Percentiles rank a stretch among this genome's conserved stretches.
Conservation (phyloP, 805 yeast species). For the Saccharomycopsis schoenii region DNA sequence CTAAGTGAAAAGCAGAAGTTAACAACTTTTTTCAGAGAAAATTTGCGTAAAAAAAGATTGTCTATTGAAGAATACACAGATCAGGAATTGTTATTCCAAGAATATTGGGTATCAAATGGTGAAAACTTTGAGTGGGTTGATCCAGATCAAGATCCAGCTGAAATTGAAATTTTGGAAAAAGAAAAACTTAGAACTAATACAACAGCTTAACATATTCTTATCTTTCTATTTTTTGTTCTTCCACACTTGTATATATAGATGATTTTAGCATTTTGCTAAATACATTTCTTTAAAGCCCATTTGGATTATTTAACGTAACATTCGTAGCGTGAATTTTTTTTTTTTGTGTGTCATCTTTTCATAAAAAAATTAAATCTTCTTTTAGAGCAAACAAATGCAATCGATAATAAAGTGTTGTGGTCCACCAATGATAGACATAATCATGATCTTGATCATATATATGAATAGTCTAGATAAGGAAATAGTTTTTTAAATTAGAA, state of each 20-base stretch:
- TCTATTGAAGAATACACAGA: conserved; percentile 43
- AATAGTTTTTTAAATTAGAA: background rate
- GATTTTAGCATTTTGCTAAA: no score
- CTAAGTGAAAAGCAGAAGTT: conserved; percentile 8
- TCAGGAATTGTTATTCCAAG: conserved; percentile 60
- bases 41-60: conserved; percentile 24
- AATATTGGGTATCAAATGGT: conserved; percentile 82
- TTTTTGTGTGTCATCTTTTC: no score
- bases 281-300: no score
- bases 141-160: conserved; percentile 87
- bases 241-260: background rate
- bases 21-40: conserved; percentile 15
- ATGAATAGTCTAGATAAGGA: no score
- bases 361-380: no score
- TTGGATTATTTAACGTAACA: no score
- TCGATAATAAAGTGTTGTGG: no score
- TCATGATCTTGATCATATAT: no score
- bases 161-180: conserved; percentile 26
- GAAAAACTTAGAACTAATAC: background rate
- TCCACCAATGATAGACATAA: no score
- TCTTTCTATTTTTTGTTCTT: background rate
- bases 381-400: no score
- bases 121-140: conserved; percentile 85
- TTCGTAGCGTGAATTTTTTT: no score
- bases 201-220: no score